Base-by-base conservation (phyloP, 805 yeast genomes). In the Kluyveromyces starmeri region DNA sequence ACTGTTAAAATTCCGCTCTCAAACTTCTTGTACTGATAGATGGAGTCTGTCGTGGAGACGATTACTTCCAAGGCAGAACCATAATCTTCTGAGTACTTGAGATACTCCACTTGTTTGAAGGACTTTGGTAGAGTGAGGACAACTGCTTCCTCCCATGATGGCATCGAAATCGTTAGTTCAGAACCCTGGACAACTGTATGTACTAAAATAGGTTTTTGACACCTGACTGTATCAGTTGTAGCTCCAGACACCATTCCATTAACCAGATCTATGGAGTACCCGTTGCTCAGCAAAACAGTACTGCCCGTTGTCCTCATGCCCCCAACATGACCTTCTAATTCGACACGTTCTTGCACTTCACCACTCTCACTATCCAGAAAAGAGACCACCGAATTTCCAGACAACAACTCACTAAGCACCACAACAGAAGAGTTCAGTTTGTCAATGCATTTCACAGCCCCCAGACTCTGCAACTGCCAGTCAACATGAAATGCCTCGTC, bases 401-500 rank as follows among this genome's bases (percentile, higher is more conserved):
- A 46, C 7, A 44, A 34, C 17, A 43, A 37, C 2, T 49, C 43
- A 2, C 64, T 51, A 3, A 63, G 28, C 5, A 62, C 37, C 13
- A 58, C 39, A 14, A 58, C 28, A 10, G 40, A 38, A 1, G 46
- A 40, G 10, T 44, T 33, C n/a, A 31, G 17, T 6, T 20, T 32
- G 29, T 39, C 46, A n/a, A 51, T 46, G 37, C 57, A 47, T 13
- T 45, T 35, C 29, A 68, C 58, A 5, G 48, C 44, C 1, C 78
- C 78, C 19, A 70, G 51, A 32, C 64, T 66, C 20, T 59, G 60
- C 7, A 64, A 50, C 29, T 72, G 67, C 78, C 79, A 75, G 44
- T 77, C 83, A 21, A 60, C 59, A 12, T 54, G 53, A 47, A 68
- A 72, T 0, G 78, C 75, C 40, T 74, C 78, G 35, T 74, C 79